Conservation (phyloP, 495 filamentous ascomycete genomes). For the Penicillium odoratum region DNA sequence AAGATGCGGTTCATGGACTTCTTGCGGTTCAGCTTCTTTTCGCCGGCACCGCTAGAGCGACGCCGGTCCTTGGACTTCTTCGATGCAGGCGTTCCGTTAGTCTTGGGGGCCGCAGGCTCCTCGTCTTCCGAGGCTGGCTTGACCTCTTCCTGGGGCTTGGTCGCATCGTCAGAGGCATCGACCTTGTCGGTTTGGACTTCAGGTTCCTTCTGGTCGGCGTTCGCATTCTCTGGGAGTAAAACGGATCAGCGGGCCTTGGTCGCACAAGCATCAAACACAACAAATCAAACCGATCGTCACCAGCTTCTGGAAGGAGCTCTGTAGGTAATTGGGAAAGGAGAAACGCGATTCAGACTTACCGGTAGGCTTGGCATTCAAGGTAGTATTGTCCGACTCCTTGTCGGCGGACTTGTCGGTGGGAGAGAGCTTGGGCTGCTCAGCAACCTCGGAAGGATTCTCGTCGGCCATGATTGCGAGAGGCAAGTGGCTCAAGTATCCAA, state of each 20-base stretch:
- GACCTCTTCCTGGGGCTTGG: constrained; percentile 35
- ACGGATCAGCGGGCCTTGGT: constrained; percentile 30
- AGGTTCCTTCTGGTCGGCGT: constrained; percentile 32
- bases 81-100: constrained; percentile 49
- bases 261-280: constrained; percentile 17
- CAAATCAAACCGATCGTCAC: neutral
- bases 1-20: constrained; percentile 69
- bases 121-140: constrained; percentile 20
- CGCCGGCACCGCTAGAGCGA: constrained; percentile 63
- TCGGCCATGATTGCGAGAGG: constrained; percentile 43
- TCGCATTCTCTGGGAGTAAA: constrained; percentile 23
- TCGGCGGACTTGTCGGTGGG: constrained; percentile 34
- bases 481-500: constrained; percentile 10
- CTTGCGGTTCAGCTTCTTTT: constrained; percentile 81
- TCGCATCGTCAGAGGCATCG: constrained; percentile 24
- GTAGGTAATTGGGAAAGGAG: neutral
- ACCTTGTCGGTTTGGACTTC: constrained; percentile 30
- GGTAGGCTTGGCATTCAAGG: constrained; percentile 31
- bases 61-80: constrained; percentile 58
- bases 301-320: constrained; percentile 8
- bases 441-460: constrained; percentile 39
- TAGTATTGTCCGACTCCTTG: constrained; percentile 33
- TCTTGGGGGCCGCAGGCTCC: constrained; percentile 29
- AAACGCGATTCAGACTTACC: constrained; percentile 29
- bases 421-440: constrained; percentile 37